Evolutionary conservation across 2,329 filamentous ascomycete genomes (phyloP).

Genomic region (Colletotrichum scovillei): DNA sequence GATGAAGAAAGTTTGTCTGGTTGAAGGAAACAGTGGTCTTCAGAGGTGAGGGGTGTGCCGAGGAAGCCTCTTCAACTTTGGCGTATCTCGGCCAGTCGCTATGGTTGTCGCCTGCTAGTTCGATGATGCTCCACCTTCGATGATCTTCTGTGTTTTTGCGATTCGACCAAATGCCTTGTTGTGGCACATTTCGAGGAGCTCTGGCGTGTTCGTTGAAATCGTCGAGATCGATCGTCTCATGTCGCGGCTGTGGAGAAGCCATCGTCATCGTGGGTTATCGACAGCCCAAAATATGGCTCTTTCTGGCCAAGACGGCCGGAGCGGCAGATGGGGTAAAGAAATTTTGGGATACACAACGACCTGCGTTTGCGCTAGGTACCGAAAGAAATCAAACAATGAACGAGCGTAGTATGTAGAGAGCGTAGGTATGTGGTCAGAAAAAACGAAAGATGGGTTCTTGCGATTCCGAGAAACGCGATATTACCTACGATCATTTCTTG

Average conservation of each 20-base stretch:
- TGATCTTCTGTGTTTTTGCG: neutral
- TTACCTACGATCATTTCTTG: neutral
- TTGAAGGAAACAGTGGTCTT: neutral
- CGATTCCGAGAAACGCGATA: neutral
- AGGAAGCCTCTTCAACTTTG: neutral
- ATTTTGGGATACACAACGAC: neutral
- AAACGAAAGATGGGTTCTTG: neutral
- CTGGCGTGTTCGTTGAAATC: conserved; percentile 11
- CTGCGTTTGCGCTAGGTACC: neutral
- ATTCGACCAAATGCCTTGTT: conserved; percentile 1
- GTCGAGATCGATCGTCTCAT: conserved; percentile 14
- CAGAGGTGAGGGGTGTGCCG: neutral
- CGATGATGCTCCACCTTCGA: neutral
- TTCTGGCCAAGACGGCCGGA: conserved; percentile 6
- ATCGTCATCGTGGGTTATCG: neutral
- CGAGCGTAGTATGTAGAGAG: neutral
- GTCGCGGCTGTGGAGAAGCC: neutral
- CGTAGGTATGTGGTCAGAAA: neutral
- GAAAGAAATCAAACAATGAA: neutral
- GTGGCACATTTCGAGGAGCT: neutral
- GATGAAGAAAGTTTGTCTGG: conserved; percentile 6
- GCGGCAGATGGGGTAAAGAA: neutral
- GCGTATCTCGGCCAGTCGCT: neutral
- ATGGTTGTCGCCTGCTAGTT: neutral
- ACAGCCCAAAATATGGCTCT: neutral